These are phyloP conservation scores for Arachis hypogaea DNA, from an alignment of 306 rosid species.

Conservation along the genomic window DNA sequence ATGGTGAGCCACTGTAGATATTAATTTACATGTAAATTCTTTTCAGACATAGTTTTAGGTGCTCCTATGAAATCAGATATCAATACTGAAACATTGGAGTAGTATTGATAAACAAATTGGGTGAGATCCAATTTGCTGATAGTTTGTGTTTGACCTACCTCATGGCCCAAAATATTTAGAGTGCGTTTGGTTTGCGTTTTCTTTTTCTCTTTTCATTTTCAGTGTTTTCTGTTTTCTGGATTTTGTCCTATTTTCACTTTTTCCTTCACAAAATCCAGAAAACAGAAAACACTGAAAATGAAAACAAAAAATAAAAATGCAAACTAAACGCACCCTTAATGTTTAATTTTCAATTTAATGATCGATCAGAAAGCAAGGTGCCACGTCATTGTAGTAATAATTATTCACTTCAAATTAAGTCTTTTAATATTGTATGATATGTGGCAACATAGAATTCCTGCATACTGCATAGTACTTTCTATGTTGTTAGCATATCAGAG, in stretches of 20 bases:
- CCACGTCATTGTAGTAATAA: neutral
- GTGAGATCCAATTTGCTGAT: neutral
- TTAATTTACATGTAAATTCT: slow-evolving; percentile 17
- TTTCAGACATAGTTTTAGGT: neutral
- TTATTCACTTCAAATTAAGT: slow-evolving; percentile 9
- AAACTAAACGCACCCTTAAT: too few species aligned
- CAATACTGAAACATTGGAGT: slow-evolving; percentile 8
- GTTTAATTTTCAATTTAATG: neutral
- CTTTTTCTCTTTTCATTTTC: too few species aligned
- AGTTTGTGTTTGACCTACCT: slow-evolving; percentile 17
- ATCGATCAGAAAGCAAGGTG: slow-evolving; percentile 5
- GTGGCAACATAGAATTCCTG: neutral
- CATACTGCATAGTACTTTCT: slow-evolving; percentile 5
- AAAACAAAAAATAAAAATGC: too few species aligned
- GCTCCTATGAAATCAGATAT: slow-evolving; percentile 19
- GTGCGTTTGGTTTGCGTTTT: too few species aligned
- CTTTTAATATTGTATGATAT: neutral
- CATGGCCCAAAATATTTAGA: neutral
- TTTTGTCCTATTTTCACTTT: too few species aligned
- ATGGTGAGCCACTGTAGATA: slow-evolving; percentile 54
- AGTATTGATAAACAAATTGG: slow-evolving; percentile 19
- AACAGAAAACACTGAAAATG: too few species aligned
- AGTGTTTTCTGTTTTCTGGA: too few species aligned
- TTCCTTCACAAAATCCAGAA: too few species aligned
- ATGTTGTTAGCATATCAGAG: neutral